These are phyloP conservation scores for Monilinia fructigena DNA, from an alignment of 2,329 filamentous ascomycete species.

Conservation along the genomic window DNA sequence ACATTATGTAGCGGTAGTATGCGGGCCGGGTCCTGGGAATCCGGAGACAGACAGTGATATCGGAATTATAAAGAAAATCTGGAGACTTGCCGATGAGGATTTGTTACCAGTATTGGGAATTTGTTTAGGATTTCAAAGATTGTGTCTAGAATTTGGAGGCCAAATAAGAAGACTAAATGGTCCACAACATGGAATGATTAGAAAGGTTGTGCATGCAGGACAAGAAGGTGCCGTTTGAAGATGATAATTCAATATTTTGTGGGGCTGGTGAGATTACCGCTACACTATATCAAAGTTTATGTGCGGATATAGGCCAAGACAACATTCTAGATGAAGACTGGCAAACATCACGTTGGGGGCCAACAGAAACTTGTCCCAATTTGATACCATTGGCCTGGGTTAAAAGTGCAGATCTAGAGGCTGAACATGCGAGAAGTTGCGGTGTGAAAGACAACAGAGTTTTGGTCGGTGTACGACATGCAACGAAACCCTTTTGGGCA, in stretches of 20 bases:
- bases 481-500: slow-evolving; percentile 61
- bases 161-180: slow-evolving; percentile 53
- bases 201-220: slow-evolving; percentile 51
- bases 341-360: slow-evolving; percentile 34
- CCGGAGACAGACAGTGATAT: slow-evolving; percentile 72
- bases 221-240: slow-evolving; percentile 22
- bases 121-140: slow-evolving; percentile 68
- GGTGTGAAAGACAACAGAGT: slow-evolving; percentile 43
- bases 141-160: slow-evolving; percentile 59
- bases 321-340: slow-evolving; percentile 27
- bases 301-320: slow-evolving; percentile 39
- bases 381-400: slow-evolving; percentile 41
- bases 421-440: slow-evolving; percentile 31
- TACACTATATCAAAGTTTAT: slow-evolving; percentile 46
- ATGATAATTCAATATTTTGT: slow-evolving; percentile 33
- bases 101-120: slow-evolving; percentile 76
- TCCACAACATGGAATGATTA: slow-evolving; percentile 61
- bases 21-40: slow-evolving; percentile 86
- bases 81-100: slow-evolving; percentile 59
- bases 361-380: slow-evolving; percentile 30
- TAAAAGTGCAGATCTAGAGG: slow-evolving; percentile 31
- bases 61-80: slow-evolving; percentile 76
- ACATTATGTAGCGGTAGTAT: slow-evolving; percentile 79
- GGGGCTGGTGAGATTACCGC: slow-evolving; percentile 39
- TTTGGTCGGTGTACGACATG: slow-evolving; percentile 61